phyloP scores from a whole-genome alignment of 2,329 filamentous ascomycete genomes.

The Bertia moriformis region DNA sequence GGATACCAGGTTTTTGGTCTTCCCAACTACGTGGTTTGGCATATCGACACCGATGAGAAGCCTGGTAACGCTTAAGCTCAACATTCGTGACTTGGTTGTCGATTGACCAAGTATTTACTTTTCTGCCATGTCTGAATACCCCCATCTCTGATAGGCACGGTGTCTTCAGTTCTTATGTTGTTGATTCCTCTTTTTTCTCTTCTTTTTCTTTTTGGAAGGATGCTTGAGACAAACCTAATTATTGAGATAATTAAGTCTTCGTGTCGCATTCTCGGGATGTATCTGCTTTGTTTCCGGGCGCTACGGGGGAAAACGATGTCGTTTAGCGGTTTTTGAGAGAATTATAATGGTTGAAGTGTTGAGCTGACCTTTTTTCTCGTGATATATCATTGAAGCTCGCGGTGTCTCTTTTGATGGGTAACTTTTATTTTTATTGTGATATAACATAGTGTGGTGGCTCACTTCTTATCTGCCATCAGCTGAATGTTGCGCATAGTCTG shows the following conservation, averaged over 20 bases:
- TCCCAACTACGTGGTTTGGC: conserved; percentile 68
- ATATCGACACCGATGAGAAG: conserved; percentile 64
- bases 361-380: too few species aligned
- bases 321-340: background rate
- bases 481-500: too few species aligned
- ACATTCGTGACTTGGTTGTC: too few species aligned
- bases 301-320: background rate
- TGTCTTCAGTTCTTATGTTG: too few species aligned
- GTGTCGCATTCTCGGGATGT: background rate
- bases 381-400: too few species aligned
- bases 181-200: background rate
- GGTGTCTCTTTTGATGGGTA: too few species aligned
- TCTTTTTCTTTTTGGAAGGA: background rate
- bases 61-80: conserved; percentile 42
- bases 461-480: too few species aligned
- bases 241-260: background rate
- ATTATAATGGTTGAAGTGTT: background rate
- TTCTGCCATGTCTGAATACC: too few species aligned
- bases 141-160: too few species aligned
- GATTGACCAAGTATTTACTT: too few species aligned
- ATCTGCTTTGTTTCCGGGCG: background rate
- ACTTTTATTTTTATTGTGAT: too few species aligned
- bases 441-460: too few species aligned
- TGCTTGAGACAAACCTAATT: background rate
- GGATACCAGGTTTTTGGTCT: conserved; percentile 58